Evolutionary conservation across 192 early-diverging fungal genomes (phyloP).

Genomic region (Backusella sp.): DNA sequence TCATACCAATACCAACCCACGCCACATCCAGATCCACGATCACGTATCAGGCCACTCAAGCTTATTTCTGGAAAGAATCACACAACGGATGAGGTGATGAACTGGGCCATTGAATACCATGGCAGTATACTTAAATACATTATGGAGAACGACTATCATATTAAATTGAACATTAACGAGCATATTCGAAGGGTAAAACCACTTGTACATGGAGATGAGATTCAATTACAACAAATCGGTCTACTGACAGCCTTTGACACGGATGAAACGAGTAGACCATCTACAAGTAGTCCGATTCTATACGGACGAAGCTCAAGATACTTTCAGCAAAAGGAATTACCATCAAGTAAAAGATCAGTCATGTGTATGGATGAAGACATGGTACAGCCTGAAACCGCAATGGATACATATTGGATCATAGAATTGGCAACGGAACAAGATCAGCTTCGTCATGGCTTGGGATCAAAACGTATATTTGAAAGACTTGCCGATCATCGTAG

Average conservation of each 20-base stretch:
- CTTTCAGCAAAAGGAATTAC: neutral
- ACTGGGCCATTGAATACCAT: constrained; percentile 25
- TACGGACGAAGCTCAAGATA: neutral
- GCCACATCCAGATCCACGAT: neutral
- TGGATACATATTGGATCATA: neutral
- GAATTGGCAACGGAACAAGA: neutral
- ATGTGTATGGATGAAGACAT: constrained; percentile 8
- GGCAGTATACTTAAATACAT: neutral
- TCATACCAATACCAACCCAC: constrained; percentile 13
- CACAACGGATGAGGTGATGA: neutral
- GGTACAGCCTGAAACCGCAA: no score
- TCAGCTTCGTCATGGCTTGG: neutral
- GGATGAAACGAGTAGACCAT: neutral
- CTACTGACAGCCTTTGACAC: constrained; percentile 1
- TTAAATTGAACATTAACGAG: constrained; percentile 24
- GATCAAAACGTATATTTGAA: neutral
- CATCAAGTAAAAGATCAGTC: neutral
- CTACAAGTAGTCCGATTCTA: neutral
- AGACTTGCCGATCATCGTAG: neutral
- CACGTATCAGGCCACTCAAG: constrained; percentile 37
- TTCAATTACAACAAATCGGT: constrained; percentile 25
- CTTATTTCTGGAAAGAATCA: constrained; percentile 29
- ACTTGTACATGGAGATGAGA: constrained; percentile 17
- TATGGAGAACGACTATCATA: constrained; percentile 6
- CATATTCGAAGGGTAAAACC: constrained; percentile 19